phyloP scores from a whole-genome alignment of 2,329 filamentous ascomycete genomes.

The Trichophyton equinum region DNA sequence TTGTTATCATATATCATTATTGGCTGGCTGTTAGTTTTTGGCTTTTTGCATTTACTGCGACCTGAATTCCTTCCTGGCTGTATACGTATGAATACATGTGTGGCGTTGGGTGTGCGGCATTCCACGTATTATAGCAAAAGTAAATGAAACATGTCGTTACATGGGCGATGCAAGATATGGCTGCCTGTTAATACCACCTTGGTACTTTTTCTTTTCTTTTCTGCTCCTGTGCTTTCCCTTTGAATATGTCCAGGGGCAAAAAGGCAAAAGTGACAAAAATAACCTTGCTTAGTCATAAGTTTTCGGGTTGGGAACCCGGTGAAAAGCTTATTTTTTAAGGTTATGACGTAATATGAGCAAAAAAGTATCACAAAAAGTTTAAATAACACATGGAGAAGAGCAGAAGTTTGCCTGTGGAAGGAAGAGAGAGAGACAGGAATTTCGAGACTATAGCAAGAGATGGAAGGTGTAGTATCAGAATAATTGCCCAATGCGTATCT shows the following conservation, averaged over 20 bases:
- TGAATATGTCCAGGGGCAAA: not conserved
- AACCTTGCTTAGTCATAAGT: not conserved
- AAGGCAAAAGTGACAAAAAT: not conserved
- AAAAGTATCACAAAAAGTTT: not conserved
- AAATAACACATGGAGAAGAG: too few species aligned
- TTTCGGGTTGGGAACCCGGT: not conserved
- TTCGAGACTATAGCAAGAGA: too few species aligned
- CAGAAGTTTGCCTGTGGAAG: too few species aligned
- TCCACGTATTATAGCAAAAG: not conserved
- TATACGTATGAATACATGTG: not conserved
- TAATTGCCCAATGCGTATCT: too few species aligned
- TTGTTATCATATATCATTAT: not conserved
- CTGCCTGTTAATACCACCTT: too few species aligned
- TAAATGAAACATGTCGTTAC: not conserved
- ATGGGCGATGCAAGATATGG: not conserved
- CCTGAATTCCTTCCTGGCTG: not conserved
- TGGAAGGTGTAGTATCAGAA: too few species aligned
- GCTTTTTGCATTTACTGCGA: conserved; percentile 2
- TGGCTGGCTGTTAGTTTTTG: not conserved
- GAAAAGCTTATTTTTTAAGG: not conserved
- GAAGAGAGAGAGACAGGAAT: too few species aligned
- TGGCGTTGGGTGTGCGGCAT: not conserved
- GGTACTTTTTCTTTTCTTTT: too few species aligned
- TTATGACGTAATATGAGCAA: not conserved
- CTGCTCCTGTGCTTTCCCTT: not conserved